Evolutionary conservation across 2,329 filamentous ascomycete genomes (phyloP), one percentile per base, ranked within the genome.

Genomic region (Coniochaeta pulveracea): DNA sequence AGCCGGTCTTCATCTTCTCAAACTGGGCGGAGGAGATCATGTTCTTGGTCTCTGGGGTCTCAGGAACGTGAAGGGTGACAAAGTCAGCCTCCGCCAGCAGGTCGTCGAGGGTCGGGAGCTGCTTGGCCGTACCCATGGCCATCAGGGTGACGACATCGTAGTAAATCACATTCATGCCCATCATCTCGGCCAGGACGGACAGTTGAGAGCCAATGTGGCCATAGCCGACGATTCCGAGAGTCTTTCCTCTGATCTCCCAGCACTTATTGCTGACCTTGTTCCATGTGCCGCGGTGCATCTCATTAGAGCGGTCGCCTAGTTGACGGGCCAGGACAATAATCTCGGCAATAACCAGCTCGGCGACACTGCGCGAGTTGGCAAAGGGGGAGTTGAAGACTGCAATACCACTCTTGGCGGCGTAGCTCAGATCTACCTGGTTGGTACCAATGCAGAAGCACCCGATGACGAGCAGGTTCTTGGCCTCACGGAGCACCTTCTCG

Each of bases 371-470:
- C 7, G 89, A 96, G 63, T 98, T 98, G 62, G 84, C 88, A 61
- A 98, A 98, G 2, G 91, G 91, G 28, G 91, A 96, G 64, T 98
- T 98, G 76, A 98, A 98, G 43, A 98, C 91, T 22, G 88, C 86
- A 54, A 96, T 94, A 44, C 91, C 86, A 52, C 83, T 76, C 45
- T 72, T 69, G 30, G 85, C 85, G 19, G 86, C 85, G 52, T 76
- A 89, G 40, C 85, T 72, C 39, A 93, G 75, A 54, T 93, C 80
- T 43, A 94, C 86, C 57, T 93, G 86, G 63, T 93, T 96, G 37
- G 91, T 98, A 44, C 91, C 91, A 49, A 98, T 98, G 58, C 91
- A 98, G 72, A 98, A 98, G 65, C 91, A 98, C 40, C 91, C 91
- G 47, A 96, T 76, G 40, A 95, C 91, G 38, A 96, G 81, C 34